phyloP scores from a whole-genome alignment of 805 yeast genomes.

The Monosporozyma unispora region DNA sequence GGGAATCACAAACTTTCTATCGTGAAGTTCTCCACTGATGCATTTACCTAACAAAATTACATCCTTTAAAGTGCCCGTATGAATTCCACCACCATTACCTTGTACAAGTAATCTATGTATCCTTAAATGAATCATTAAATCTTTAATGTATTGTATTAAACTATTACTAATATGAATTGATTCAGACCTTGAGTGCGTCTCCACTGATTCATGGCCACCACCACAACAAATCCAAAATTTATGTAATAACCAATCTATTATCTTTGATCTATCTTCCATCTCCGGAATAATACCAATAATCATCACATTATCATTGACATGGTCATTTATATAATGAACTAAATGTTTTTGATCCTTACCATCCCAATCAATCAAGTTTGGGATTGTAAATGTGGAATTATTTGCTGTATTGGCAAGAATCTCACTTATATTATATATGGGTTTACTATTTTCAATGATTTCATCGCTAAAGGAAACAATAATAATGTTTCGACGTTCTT shows the following conservation, averaged over 20 bases:
- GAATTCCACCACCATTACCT: constrained; percentile 39
- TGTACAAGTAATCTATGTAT: constrained; percentile 43
- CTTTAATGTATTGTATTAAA: constrained; percentile 42
- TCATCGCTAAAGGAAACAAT: not conserved
- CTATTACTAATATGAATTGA: constrained; percentile 6
- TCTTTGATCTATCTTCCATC: not conserved
- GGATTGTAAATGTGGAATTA: constrained; percentile 8
- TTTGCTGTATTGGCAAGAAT: not conserved
- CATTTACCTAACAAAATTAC: constrained; percentile 34
- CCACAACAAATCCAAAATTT: constrained; percentile 29
- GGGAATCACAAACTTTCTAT: constrained; percentile 41
- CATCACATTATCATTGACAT: not conserved
- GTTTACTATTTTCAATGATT: not conserved
- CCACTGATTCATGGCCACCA: not conserved
- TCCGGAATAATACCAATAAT: not conserved
- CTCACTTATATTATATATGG: not conserved
- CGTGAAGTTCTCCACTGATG: constrained; percentile 32
- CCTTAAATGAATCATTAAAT: constrained; percentile 46
- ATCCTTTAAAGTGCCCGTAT: constrained; percentile 40
- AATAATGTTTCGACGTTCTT: not conserved
- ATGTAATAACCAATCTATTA: constrained; percentile 33
- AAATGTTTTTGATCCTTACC: constrained; percentile 10
- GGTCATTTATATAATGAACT: not conserved
- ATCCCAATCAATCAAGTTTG: constrained; percentile 12
- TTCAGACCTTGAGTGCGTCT: not conserved